Base-by-base conservation (phyloP, 2,329 filamentous ascomycete species). In the Diplodia intermedia region DNA sequence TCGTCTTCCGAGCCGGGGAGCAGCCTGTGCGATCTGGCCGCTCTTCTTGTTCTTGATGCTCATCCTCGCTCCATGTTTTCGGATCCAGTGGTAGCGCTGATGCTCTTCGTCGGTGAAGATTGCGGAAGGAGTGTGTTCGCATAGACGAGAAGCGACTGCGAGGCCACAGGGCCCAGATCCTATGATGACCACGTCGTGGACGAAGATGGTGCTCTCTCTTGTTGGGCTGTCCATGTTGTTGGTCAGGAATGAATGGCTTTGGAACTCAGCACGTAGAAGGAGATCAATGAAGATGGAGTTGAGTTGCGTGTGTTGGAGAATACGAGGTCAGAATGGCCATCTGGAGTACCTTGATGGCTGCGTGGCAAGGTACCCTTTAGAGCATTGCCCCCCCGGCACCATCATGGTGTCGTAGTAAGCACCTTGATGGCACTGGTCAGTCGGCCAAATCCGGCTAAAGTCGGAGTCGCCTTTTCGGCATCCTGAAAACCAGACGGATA, bases 81-180 rank as follows among this genome's bases (percentile, higher is more conserved):
- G 85, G 68, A 93, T 89, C 89, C 91, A 93, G 77, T 91, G 88
- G 75, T 91, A 94, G n/a, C 91, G 85, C 52, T 90, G 88, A 73
- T 94, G 91, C 74, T 94, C 92, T 71, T 92, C 90, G 74, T 94
- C 91, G 0, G 91, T 94, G 79, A 94, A 94, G 65, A 93, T 87
- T 1, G 91, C 91, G 0, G 90, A 91, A 0, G 91, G 91, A 0
- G 90, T 91, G 66, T 85, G 83, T 78, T 94, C 91, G 52, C 86
- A 85, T 1, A 94, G 84, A 4, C 91, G 86, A 1, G 91, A 88
- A 9, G 92, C 90, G 6, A 91, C 86, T 5, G 90, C 90, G 3
- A 94, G 87, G 4, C 91, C 91, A 71, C 88, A 91, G 4, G 91
- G 91, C 0, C 92, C 91, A 7, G 88, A 90, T 9, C 91, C 91